Evolutionary conservation across 2,329 filamentous ascomycete genomes (phyloP), one percentile per base, ranked within the genome.

Genomic region (Tolypocladium inflatum): DNA sequence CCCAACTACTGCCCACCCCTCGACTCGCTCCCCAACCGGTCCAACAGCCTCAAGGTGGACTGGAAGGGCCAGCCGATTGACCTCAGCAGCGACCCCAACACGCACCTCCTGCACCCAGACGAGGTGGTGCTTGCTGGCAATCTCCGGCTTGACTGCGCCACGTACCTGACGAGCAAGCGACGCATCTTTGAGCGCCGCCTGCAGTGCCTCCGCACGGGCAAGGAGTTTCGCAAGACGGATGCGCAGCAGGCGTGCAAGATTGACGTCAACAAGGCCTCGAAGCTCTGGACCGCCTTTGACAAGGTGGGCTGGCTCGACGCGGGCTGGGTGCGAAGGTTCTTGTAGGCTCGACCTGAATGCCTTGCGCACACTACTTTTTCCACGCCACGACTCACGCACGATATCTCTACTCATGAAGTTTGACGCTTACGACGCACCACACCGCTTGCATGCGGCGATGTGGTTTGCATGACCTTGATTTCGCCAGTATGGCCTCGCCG

Each of bases 161-260:
- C 89, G 15, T 97, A 97, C 68, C 80, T 97, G 30, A 92, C 89
- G 60, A 94, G 89, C 78, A 97, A 97, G 80, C 87, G 93, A 59
- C 87, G 91, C 60, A 93, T 97, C 68, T 97, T 97, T 71, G 79
- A 87, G 57, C 85, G 85, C 55, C 85, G 90, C 45, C 81, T 93
- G 39, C 83, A 88, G 55, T 83, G 82, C 60, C 82, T 86, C 2
- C 75, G 77, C 58, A 85, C 84, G 41, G 82, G 82, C 69, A 94
- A 95, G 73, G 89, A 92, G 67, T 97, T 96, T 72, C 87, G 90
- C 71, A 96, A 96, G 81, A 97, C 93, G 1, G 90, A 96, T 70
- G 91, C 91, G 6, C 93, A 97, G 72, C 90, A 96, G 71, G 91
- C 90, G n/a, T 96, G 91, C 81, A 95, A 95, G 78, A 96, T 97